Evolutionary conservation across 129 eudicot species (phyloP).

Genomic region (Flaveria trinervia): DNA sequence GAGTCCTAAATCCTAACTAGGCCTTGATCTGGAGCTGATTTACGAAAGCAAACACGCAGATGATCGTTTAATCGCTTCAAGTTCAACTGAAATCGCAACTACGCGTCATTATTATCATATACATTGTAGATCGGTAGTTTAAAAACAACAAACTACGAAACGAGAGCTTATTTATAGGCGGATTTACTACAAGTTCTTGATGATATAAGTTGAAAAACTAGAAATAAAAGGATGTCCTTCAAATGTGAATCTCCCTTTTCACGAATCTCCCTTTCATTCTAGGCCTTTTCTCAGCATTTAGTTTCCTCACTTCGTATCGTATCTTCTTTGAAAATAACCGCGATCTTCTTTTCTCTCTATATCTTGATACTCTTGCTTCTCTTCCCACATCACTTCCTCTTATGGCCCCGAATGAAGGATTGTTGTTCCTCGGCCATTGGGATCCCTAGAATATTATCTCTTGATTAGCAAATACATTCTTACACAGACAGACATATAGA

Average conservation of each 20-base stretch:
- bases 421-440: slow-evolving; percentile 32
- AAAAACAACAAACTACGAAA: background rate
- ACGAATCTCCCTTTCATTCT: slow-evolving; percentile 95
- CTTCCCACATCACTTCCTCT: slow-evolving; percentile 59
- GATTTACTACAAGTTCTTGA: background rate
- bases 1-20: background rate
- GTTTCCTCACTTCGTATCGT: slow-evolving; percentile 88
- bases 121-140: background rate
- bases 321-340: slow-evolving; percentile 86
- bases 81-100: background rate
- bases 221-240: slow-evolving; percentile 3
- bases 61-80: background rate
- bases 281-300: slow-evolving; percentile 94
- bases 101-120: background rate
- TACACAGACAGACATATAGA: background rate
- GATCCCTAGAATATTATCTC: background rate
- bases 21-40: background rate
- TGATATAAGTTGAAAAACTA: background rate
- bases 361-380: slow-evolving; percentile 87
- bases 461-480: background rate
- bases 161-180: background rate
- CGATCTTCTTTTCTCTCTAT: slow-evolving; percentile 87
- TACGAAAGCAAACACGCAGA: background rate
- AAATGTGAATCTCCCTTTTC: slow-evolving; percentile 50
- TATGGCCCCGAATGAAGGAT: slow-evolving; percentile 29